Evolutionary conservation across 257 asterid species (phyloP).

Genomic region (Nemophila menziesii): DNA sequence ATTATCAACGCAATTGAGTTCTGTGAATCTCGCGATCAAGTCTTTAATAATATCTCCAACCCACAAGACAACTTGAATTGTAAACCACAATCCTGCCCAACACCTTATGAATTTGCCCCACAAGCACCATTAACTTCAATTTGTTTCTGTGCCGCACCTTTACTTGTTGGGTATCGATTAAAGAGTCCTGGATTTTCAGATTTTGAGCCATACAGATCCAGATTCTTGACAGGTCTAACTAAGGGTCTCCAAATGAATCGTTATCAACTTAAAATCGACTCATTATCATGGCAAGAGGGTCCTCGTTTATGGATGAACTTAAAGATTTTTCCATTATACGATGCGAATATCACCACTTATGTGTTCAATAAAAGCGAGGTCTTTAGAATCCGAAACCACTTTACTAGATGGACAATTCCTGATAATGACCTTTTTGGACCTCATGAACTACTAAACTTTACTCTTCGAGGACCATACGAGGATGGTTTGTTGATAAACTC

Average conservation of each 20-base stretch:
- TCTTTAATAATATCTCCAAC: slow-evolving; percentile 17
- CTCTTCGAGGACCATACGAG: slow-evolving; percentile 50
- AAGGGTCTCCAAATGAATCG: slow-evolving; percentile 40
- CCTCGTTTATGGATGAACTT: slow-evolving; percentile 57
- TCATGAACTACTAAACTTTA: slow-evolving; percentile 78
- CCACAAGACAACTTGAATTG: slow-evolving; percentile 26
- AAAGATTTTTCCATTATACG: slow-evolving; percentile 47
- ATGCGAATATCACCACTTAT: slow-evolving; percentile 17
- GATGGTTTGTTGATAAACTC: slow-evolving; percentile 33
- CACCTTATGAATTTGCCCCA: slow-evolving; percentile 42
- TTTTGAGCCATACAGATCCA: slow-evolving; percentile 41
- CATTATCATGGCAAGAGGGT: slow-evolving; percentile 57
- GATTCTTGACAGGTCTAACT: slow-evolving; percentile 43
- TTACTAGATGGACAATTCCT: slow-evolving; percentile 69
- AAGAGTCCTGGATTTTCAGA: slow-evolving; percentile 88
- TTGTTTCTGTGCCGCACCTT: slow-evolving; percentile 79
- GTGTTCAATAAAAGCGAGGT: slow-evolving; percentile 58
- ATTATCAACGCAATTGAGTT: slow-evolving; percentile 16
- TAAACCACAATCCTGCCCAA: slow-evolving; percentile 42
- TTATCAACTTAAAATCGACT: slow-evolving; percentile 52
- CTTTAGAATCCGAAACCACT: slow-evolving; percentile 44
- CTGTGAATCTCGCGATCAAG: slow-evolving; percentile 47
- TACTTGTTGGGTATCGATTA: slow-evolving; percentile 69
- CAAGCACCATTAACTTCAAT: slow-evolving; percentile 29
- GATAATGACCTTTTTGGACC: slow-evolving; percentile 75